Base-by-base conservation (phyloP, 1,284 basidiomycete species). In the Malassezia brasiliensis region DNA sequence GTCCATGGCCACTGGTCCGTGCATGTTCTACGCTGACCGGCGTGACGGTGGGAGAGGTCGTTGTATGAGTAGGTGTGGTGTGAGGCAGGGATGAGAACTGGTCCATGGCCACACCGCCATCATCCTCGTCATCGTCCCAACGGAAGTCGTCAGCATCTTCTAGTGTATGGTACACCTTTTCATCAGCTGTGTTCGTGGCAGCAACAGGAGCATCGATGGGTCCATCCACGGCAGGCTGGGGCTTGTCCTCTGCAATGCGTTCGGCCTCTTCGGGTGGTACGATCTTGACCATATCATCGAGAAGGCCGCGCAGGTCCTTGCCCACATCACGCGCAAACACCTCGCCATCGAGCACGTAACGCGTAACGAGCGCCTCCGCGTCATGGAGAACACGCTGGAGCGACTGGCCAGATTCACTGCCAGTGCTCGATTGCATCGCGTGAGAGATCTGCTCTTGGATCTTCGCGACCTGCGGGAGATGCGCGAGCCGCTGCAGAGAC, bases 261-360 rank as follows among this genome's bases (percentile, higher is more conserved):
- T 40, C 25, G 3, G 39, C 34, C 17, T 56, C 57, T 14, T 56
- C 59, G 5, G 59, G 53, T 14, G 61, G 61, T 15, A 62, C 61
- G 20, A 62, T 38, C 41, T 60, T 53, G 22, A 63, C 59, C 5
- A 60, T 31, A 15, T 62, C 59, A 17, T 53, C 50, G 47, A 64
- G 31, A 3, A 62, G 30, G 2, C 34, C 39, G 5, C 47, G 47
- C 39, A 65, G 42, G 28, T 65, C 63, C 34, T 53, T 56, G 25
- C 59, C 51, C 5, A 59, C 56, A 12, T 53, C 51, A 6, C 47
- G 51, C 6, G 61, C 49, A 15, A 52, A 25, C 15, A 22, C 49
- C 46, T 63, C 54, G 6, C 50, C 44, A 7, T 45, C 50, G 22
- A 49, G 50, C 22, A 49, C 50, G 28, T 53, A 53, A 14, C 44